Percentiles rank a stretch among this genome's conserved stretches.
Conservation (phyloP, 176 grass and related monocot genomes). For the Aegilops bicornis region DNA sequence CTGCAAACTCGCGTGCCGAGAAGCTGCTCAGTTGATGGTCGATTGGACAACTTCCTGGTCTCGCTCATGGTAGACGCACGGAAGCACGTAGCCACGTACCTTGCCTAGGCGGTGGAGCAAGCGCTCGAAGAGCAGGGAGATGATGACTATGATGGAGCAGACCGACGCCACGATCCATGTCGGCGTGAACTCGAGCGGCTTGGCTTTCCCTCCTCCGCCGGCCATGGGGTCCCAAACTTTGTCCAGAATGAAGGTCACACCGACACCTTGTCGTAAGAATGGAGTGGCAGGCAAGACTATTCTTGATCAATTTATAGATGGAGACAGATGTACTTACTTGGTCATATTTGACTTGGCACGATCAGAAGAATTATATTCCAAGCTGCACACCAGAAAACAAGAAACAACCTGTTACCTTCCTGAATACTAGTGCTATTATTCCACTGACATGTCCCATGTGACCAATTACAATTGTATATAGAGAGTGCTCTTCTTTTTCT, state of each 20-base stretch:
- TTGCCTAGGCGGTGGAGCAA: slow-evolving; percentile 80
- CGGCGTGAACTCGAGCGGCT: slow-evolving; percentile 70
- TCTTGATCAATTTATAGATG: neutral
- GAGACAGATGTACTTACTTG: neutral
- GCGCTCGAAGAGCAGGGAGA: slow-evolving; percentile 84
- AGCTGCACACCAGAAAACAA: neutral
- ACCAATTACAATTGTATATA: neutral
- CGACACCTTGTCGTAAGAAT: neutral
- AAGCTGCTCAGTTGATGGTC: neutral
- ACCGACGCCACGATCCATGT: slow-evolving; percentile 88
- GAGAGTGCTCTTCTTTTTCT: neutral
- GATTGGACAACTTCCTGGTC: neutral
- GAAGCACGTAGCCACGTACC: slow-evolving; percentile 25
- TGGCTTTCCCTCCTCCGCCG: slow-evolving; percentile 32
- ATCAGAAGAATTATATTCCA: neutral
- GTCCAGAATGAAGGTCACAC: neutral
- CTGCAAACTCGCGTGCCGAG: slow-evolving; percentile 3
- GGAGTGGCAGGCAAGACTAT: neutral
- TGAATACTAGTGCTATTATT: neutral
- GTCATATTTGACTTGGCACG: neutral
- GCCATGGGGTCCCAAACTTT: slow-evolving; percentile 34
- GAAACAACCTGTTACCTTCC: neutral
- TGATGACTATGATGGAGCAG: slow-evolving; percentile 68
- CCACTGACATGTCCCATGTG: neutral
- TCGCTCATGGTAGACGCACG: neutral